Base-by-base conservation (phyloP, 2,329 filamentous ascomycete genomes). In the Beauveria scarabaeidicola region DNA sequence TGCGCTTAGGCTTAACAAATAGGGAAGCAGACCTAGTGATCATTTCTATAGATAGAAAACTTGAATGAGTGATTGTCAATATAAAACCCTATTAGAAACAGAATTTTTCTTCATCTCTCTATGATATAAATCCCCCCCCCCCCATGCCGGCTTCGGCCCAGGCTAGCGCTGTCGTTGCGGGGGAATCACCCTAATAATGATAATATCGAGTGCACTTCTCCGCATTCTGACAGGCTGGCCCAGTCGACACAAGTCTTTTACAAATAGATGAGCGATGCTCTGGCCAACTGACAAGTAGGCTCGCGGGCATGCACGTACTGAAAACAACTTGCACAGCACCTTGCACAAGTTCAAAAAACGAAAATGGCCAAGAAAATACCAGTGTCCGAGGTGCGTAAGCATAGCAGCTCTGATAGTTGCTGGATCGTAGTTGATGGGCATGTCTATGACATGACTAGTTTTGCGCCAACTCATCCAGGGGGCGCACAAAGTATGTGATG, bases 401-500 rank as follows among this genome's bases (percentile, higher is more conserved):
- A 84, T 65, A 75, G 72, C 46, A 74, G 69, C 0, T 69, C 73
- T 0, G 70, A 76, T 15, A 77, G 84, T 65, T 75, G 81, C 65
- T 89, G 86, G 87, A 79, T 89, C 61, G 84, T 87, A 23, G 79
- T 89, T n/a, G 80, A 88, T 66, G 79, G 80, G 41, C 76, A 80
- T 60, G 84, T 88, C 44, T 89, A 85, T 74, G 84, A 90, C 69
- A 72, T 68, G 23, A 66, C 67, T 0, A 55, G 62, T 11, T 68
- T 68, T 36, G 66, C 66, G 1, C 61, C 64, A 1, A 46, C 62
- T 1, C 67, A 68, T 17, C 67, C 67, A 1, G 66, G 66, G 17
- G 66, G 67, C 3, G 43, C 54, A 8, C 61, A 67, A 13, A 61
- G 62, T 64, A 46, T 29, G 59, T 52, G 1, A 21, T 17, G 4